These are phyloP conservation scores for Alternaria arborescens DNA, from an alignment of 2,329 filamentous ascomycete genomes.

Conservation along the genomic window DNA sequence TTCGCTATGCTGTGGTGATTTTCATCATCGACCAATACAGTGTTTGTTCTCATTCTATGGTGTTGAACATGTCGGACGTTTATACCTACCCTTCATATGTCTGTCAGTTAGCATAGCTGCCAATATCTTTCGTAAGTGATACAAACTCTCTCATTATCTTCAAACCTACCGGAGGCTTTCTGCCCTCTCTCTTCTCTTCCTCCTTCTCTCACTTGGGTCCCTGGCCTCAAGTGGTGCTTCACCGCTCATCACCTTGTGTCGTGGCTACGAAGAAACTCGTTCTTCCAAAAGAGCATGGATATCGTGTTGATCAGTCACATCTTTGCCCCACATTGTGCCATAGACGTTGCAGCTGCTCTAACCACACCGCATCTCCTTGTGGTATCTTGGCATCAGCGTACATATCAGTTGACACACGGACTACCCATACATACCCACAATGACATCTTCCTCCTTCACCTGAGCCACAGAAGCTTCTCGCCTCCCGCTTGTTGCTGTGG, in stretches of 20 bases:
- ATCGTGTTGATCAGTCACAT: background rate
- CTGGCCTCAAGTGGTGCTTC: background rate
- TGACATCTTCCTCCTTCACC: constrained; percentile 12
- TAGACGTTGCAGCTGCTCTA: background rate
- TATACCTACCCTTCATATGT: background rate
- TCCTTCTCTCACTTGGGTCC: background rate
- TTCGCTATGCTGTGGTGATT: background rate
- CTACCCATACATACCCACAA: background rate
- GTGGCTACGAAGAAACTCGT: background rate
- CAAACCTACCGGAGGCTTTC: background rate
- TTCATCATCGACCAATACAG: background rate
- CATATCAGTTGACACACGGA: background rate
- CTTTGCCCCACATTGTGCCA: background rate
- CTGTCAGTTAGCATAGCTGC: background rate
- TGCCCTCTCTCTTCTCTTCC: background rate
- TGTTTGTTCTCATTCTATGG: background rate
- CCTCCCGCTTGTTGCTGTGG: background rate
- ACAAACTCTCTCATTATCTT: background rate
- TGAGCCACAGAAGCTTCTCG: constrained; percentile 8
- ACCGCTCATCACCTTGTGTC: background rate
- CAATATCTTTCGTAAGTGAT: no score
- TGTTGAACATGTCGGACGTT: background rate
- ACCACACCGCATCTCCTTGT: background rate
- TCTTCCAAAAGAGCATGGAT: background rate
- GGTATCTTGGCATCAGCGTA: background rate